Percentiles rank a stretch among this genome's conserved stretches.
Conservation (phyloP, 1,139 yeast species). For the Hanseniaspora uvarum region DNA sequence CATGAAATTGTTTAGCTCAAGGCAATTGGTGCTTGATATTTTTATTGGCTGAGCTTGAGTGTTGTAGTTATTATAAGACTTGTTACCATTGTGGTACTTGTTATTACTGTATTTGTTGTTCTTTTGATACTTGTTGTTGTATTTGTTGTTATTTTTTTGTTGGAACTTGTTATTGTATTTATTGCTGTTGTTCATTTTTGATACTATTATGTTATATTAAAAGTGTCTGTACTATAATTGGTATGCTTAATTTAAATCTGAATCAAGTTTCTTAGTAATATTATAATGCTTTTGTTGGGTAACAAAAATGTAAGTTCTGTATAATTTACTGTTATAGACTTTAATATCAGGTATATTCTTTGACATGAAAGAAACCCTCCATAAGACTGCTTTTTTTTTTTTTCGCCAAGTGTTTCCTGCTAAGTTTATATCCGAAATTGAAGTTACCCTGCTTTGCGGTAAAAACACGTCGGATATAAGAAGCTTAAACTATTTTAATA, state of each 20-base stretch:
- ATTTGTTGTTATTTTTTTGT: not conserved
- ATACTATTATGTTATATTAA: constrained; percentile 26
- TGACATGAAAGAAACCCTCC: too few species aligned
- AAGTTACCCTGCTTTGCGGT: too few species aligned
- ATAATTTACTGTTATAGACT: too few species aligned
- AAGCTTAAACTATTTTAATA: too few species aligned
- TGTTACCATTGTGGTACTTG: constrained; percentile 13
- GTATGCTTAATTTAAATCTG: constrained; percentile 24
- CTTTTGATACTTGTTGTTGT: constrained; percentile 22
- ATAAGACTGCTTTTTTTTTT: too few species aligned
- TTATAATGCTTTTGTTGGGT: too few species aligned
- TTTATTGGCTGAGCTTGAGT: constrained; percentile 27
- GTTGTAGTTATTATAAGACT: constrained; percentile 23
- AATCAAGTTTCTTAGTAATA: too few species aligned
- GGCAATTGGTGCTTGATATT: constrained; percentile 70
- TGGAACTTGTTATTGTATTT: constrained; percentile 17
- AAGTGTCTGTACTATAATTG: constrained; percentile 34
- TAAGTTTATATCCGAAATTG: too few species aligned
- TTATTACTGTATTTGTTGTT: constrained; percentile 9
- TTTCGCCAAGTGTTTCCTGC: too few species aligned
- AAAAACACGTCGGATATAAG: too few species aligned
- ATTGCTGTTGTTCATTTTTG: constrained; percentile 18
- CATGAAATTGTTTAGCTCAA: constrained; percentile 68
- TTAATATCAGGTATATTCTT: too few species aligned
- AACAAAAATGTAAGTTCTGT: too few species aligned